Evolutionary conservation across 257 asterid genomes (phyloP).

Genomic region (Catharanthus roseus): DNA sequence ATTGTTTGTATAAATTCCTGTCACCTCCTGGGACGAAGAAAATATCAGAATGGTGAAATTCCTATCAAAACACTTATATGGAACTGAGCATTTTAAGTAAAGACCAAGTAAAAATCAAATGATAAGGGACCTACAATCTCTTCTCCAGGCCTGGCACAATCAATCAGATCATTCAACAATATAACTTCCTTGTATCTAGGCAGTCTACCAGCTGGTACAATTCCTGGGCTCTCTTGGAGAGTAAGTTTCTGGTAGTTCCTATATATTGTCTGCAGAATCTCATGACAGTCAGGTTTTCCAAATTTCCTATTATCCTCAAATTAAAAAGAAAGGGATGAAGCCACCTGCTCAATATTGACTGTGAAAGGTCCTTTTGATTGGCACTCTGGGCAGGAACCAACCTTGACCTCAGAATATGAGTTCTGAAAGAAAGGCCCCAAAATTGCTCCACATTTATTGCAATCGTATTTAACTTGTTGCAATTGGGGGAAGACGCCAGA

Average conservation of each 20-base stretch:
- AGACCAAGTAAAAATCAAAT: not conserved
- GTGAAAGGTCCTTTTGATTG: constrained; percentile 94
- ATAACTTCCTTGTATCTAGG: constrained; percentile 99
- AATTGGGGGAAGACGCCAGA: constrained; percentile 97
- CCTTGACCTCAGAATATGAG: constrained; percentile 93
- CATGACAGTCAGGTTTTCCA: constrained; percentile 15
- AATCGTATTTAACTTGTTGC: constrained; percentile 95
- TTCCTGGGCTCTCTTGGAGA: constrained; percentile 98
- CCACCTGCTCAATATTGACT: constrained; percentile 93
- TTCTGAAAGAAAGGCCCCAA: constrained; percentile 98
- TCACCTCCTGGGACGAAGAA: constrained; percentile 69
- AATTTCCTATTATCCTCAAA: not conserved
- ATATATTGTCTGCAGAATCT: constrained; percentile 64
- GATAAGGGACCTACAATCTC: constrained; percentile 61
- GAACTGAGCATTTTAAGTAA: not conserved
- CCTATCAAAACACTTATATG: not conserved
- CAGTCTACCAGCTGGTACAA: constrained; percentile 98
- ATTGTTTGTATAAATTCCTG: constrained; percentile 94
- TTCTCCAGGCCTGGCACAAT: constrained; percentile 98
- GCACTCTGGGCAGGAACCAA: constrained; percentile 98
- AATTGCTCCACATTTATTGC: constrained; percentile 79
- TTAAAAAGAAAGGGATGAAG: constrained; percentile 1
- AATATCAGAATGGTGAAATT: not conserved
- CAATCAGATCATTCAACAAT: constrained; percentile 93
- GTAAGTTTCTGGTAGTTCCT: constrained; percentile 97